These are phyloP conservation scores for Ganoderma leucocontextum DNA, from an alignment of 1,284 basidiomycete species.

Conservation along the genomic window DNA sequence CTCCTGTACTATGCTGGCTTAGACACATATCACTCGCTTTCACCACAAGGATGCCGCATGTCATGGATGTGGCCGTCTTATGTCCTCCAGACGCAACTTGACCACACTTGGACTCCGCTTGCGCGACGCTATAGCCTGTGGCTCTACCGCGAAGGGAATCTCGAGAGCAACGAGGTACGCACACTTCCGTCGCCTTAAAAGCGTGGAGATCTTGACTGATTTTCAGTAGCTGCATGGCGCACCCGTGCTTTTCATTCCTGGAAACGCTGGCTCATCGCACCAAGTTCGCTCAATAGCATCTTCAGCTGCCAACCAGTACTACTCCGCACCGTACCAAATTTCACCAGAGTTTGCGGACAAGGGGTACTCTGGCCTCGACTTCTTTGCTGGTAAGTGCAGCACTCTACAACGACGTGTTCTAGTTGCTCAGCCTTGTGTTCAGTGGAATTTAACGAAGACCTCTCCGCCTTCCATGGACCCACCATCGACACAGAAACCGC, in stretches of 20 bases:
- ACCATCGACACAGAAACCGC: conserved; percentile 87
- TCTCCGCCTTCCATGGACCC: conserved; percentile 93
- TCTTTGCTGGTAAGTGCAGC: conserved; percentile 75
- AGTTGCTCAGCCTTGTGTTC: conserved; percentile 11
- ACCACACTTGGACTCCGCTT: conserved; percentile 73
- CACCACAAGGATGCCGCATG: conserved; percentile 93
- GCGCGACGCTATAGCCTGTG: conserved; percentile 84
- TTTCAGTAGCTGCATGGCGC: conserved; percentile 57
- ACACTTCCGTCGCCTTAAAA: conserved; percentile 15
- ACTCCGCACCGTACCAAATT: conserved; percentile 59
- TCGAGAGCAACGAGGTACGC: conserved; percentile 74
- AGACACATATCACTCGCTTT: conserved; percentile 40
- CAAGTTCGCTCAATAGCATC: conserved; percentile 97
- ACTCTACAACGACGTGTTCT: neutral
- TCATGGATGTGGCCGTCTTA: conserved; percentile 97
- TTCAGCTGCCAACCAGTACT: conserved; percentile 86
- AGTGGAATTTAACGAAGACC: conserved; percentile 98
- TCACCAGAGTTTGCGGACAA: conserved; percentile 59
- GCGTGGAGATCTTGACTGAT: conserved; percentile 31
- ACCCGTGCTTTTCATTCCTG: conserved; percentile 96
- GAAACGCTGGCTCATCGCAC: conserved; percentile 94
- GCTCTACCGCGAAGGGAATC: conserved; percentile 92
- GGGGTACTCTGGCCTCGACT: conserved; percentile 71
- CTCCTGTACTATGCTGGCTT: conserved; percentile 39
- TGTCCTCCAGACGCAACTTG: conserved; percentile 69